A percentile compares a stretch with the other conserved stretches of the same genome.
Conservation (phyloP, 495 filamentous ascomycete species). For the Podospora anserina region DNA sequence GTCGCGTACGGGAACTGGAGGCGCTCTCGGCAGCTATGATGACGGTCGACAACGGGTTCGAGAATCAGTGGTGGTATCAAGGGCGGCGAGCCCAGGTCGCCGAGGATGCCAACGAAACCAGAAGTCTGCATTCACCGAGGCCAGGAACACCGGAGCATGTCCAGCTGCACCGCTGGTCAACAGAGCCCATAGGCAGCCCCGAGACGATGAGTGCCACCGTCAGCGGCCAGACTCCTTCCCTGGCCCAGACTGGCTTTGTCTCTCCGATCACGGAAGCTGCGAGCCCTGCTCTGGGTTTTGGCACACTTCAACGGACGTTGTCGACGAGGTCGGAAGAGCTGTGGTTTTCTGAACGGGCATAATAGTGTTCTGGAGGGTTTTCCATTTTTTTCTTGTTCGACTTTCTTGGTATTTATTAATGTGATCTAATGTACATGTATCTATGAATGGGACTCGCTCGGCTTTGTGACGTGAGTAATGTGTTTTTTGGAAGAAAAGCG, state of each 20-base stretch:
- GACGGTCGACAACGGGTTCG: conserved; percentile 54
- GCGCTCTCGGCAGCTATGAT: conserved; percentile 53
- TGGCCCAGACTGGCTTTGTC: conserved; percentile 11
- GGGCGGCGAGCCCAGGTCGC: conserved; percentile 30
- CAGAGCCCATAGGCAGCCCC: neutral
- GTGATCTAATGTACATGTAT: neutral
- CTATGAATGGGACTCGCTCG: neutral
- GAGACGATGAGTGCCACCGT: neutral
- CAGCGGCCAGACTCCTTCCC: neutral
- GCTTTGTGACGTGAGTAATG: neutral
- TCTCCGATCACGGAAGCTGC: conserved; percentile 24
- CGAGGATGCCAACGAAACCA: neutral
- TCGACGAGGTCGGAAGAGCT: conserved; percentile 35
- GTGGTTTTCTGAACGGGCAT: conserved; percentile 18
- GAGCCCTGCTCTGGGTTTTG: conserved; percentile 17
- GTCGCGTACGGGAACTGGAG: conserved; percentile 41
- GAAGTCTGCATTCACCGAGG: neutral
- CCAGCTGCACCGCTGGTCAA: conserved; percentile 14
- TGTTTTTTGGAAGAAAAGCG: neutral
- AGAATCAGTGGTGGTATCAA: conserved; percentile 52
- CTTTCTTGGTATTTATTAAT: neutral
- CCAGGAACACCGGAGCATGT: neutral
- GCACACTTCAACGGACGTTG: conserved; percentile 22
- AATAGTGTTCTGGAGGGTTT: neutral
- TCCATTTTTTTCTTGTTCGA: neutral